phyloP scores from a whole-genome alignment of 1,284 basidiomycete species.

The Tranzscheliella williamsii region DNA sequence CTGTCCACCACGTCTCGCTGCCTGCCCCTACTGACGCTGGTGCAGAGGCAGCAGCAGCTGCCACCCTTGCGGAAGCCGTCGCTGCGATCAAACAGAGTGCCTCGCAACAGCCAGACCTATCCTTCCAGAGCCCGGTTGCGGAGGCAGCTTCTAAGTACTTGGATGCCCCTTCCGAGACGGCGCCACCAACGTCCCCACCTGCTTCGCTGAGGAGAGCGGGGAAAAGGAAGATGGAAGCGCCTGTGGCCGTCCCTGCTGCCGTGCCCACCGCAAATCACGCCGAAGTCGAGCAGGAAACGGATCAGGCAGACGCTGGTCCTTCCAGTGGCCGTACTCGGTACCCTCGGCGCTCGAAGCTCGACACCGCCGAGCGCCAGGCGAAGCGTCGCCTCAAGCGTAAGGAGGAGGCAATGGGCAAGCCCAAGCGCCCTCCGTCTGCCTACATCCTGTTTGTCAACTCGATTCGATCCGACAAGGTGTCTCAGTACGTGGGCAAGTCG shows the following conservation, averaged over 20 bases:
- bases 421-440: constrained; percentile 22
- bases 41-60: too few species aligned
- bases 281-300: constrained; percentile 4
- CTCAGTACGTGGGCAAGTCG: constrained; percentile 14
- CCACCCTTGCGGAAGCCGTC: too few species aligned
- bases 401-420: constrained; percentile 28
- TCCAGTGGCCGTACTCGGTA: constrained; percentile 3
- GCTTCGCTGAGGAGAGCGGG: too few species aligned
- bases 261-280: too few species aligned
- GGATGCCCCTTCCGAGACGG: too few species aligned
- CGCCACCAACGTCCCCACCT: too few species aligned
- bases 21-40: background rate
- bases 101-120: too few species aligned
- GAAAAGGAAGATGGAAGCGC: too few species aligned
- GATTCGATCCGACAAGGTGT: constrained; percentile 17
- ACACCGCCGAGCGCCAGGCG: constrained; percentile 16
- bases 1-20: constrained; percentile 3
- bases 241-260: too few species aligned
- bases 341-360: constrained; percentile 5
- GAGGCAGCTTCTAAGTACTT: too few species aligned
- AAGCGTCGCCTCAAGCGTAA: constrained; percentile 37
- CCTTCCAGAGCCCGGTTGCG: too few species aligned
- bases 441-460: constrained; percentile 39
- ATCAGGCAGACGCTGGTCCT: background rate
- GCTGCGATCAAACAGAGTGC: too few species aligned